Base-by-base conservation (phyloP, 768 basidiomycete genomes). In the Panaeolus cyanescens region DNA sequence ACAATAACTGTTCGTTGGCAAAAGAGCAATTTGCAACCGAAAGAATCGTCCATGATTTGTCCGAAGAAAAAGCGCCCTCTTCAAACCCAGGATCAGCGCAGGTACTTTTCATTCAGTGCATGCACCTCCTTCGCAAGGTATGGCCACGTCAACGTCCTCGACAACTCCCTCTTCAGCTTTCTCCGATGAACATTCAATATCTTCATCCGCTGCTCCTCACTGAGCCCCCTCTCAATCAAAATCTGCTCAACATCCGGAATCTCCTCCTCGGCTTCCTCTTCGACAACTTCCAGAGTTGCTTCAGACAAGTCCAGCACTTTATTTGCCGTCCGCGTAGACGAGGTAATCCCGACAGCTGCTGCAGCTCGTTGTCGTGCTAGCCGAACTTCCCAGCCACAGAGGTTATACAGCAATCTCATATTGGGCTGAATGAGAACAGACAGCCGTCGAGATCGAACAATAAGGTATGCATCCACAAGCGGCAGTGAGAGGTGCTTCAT, bases 401-500 rank as follows among this genome's bases (percentile, higher is more conserved):
- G 81, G 71, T 98, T 96, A 74, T 96, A 97, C 74, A 98, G 75
- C 71, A 99, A 77, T n/a, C 94, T 85, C 86, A 98, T 91, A 66
- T 97, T 98, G 19, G 96, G 96, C 77, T 99, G 94, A 63, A 94
- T 95, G 66, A 95, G 81, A 63, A 96, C 94, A 32, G 87, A 96
- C 57, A 99, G 80, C 33, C 96, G 81, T 40, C 96, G 84, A 59
- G 93, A 94, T 59, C 96, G 88, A 34, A 96, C 95, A 64, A 97
- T 85, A 65, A 97, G 82, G 76, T 99, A 99, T 8, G 96, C 94
- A 69, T 96, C 93, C 59, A 95, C 92, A 65, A 99, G 86, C 34
- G 92, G 89, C 50, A 96, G 79, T 22, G 82, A 79, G 20, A 93
- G 85, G 70, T 96, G 87, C 72, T 95, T 93, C 96, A 98, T 98